These are phyloP conservation scores for Oryza brachyantha DNA, from an alignment of 176 grass and related monocot genomes.

Conservation along the genomic window DNA sequence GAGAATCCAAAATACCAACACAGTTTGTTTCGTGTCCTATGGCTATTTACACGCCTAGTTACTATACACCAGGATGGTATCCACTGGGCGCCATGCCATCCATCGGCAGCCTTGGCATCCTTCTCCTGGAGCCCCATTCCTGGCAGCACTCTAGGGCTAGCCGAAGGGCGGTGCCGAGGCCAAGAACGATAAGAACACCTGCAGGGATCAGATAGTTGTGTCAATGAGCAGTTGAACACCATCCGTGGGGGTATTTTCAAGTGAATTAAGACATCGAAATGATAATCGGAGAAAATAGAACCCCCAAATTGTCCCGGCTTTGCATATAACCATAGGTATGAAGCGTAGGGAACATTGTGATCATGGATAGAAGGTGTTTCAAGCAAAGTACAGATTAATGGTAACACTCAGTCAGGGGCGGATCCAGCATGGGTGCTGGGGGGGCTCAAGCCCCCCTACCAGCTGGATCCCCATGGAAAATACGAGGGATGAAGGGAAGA, in stretches of 20 bases:
- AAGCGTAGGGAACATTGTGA: not conserved
- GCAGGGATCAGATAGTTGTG: conserved; percentile 18
- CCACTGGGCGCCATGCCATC: conserved; percentile 51
- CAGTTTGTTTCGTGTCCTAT: conserved; percentile 9
- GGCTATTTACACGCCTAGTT: conserved; percentile 37
- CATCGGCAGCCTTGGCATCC: conserved; percentile 41
- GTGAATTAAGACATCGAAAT: not conserved
- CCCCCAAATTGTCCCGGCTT: not conserved
- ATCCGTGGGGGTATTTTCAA: not conserved
- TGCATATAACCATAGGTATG: not conserved
- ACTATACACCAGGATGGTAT: conserved; percentile 80
- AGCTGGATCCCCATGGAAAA: too few species aligned
- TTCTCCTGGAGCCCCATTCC: conserved; percentile 66
- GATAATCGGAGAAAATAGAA: not conserved
- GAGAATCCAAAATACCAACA: conserved; percentile 21
- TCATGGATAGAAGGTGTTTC: not conserved
- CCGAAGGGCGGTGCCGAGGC: conserved; percentile 87
- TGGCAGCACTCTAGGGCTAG: conserved; percentile 91
- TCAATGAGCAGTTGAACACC: conserved; percentile 25
- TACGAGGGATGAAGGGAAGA: too few species aligned
- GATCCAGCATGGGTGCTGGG: too few species aligned
- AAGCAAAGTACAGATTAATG: not conserved
- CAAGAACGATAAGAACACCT: conserved; percentile 93
- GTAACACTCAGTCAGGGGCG: conserved; percentile 13
- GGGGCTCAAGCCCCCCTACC: too few species aligned